Conservation (phyloP, 1,139 yeast species). For the Geotrichum aggregatum region DNA sequence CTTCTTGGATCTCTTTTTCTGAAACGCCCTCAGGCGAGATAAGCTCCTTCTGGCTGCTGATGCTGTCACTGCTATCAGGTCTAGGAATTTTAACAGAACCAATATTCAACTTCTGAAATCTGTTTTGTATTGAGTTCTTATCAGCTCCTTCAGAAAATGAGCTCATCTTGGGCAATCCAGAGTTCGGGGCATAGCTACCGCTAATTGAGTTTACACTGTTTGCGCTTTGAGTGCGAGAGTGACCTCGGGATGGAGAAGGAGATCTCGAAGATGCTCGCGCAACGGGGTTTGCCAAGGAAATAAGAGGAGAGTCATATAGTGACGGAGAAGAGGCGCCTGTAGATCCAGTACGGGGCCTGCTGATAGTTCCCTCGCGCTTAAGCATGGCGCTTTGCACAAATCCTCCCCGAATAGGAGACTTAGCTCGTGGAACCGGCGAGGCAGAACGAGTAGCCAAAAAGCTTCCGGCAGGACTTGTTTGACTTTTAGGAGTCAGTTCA, state of each 20-base stretch:
- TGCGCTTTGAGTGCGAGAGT: conserved; percentile 16
- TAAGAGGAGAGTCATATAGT: conserved; percentile 7
- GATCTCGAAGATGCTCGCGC: conserved; percentile 19
- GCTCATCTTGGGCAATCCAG: neutral
- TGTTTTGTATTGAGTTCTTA: neutral
- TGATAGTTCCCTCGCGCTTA: conserved; percentile 28
- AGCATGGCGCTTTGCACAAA: conserved; percentile 36
- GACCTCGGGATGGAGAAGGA: conserved; percentile 17
- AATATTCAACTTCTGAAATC: conserved; percentile 4
- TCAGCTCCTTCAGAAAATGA: neutral
- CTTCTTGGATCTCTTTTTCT: neutral
- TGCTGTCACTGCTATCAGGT: conserved; percentile 8
- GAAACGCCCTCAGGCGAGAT: neutral
- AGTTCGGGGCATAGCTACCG: neutral
- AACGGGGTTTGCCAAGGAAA: conserved; percentile 20
- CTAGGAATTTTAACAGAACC: conserved; percentile 4
- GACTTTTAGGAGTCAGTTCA: conserved; percentile 16
- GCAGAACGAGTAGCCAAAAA: conserved; percentile 21
- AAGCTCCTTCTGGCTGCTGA: neutral
- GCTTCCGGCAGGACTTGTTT: conserved; percentile 19
- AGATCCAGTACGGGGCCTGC: conserved; percentile 20
- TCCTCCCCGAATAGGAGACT: conserved; percentile 31
- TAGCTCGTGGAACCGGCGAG: conserved; percentile 16
- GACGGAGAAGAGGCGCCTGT: conserved; percentile 8
- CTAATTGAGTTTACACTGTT: neutral